Base-by-base conservation (phyloP, 345 rosid species). In the Syzygium aqueum region DNA sequence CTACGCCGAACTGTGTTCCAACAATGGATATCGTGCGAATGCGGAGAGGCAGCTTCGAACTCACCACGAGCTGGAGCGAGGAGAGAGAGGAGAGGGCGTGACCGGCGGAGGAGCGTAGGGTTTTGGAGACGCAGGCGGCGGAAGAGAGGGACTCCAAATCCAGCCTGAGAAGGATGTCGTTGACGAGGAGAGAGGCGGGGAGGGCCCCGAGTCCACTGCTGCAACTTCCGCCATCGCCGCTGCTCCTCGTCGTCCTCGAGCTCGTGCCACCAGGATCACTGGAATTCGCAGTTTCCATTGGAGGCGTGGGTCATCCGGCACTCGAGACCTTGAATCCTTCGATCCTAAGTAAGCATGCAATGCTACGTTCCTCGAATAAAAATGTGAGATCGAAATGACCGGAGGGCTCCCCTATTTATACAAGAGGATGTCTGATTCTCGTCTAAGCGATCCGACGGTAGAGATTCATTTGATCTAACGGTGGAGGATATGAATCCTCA, bases 141-240 rank as follows among this genome's bases (percentile, higher is more conserved):
- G 95, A 89, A 80, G 91, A 93, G 2, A 94, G 93, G 7, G 90
- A 86, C 87, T 93, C 92, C 50, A 94, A 87, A 87, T 93, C 96
- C 85, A 95, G 86, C 77, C 90, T 93, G 15, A 73, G 59, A 0
- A 95, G 90, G 52, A 94, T 92, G 77, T 93, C 95, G 85, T 90
- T 89, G 23, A 86, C 87, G 51, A 93, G 85, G 28, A 93, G 87
- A 49, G 88, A 87, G 87, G 53, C 80, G 10, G 94, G 93, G 8
- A 92, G 84, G 59, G 77, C 59, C 85, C 89, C 91, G 65, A 90
- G 78, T 23, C 86, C 54, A 11, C 80, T 33, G 12, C 86, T 25
- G 9, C 77, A 0, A 1, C 33, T 63, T 54, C 21, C 67, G 78
- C 57, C 85, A 22, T 80, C 25, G 51, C 28, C 6, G 43, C 43